Conservation (phyloP, 768 basidiomycete genomes). For the Paxillus involutus region DNA sequence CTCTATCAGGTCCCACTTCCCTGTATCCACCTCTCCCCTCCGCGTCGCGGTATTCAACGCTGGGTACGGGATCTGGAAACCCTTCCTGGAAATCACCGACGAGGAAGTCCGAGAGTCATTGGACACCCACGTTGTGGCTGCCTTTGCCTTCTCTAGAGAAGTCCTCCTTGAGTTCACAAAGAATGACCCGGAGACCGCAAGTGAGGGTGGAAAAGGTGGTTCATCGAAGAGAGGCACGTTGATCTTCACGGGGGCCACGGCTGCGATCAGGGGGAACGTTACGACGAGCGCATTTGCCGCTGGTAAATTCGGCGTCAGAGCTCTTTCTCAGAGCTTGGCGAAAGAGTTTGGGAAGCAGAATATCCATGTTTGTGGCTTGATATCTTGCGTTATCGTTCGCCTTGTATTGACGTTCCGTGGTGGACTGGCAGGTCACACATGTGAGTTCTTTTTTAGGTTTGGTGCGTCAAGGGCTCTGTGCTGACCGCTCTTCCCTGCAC, state of each 20-base stretch:
- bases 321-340: constrained; percentile 66
- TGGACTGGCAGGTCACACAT: constrained; percentile 53
- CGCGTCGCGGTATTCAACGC: constrained; percentile 68
- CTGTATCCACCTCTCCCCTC: constrained; percentile 48
- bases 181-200: constrained; percentile 43
- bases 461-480: not conserved
- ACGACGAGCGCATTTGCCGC: constrained; percentile 63
- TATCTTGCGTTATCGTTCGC: not conserved
- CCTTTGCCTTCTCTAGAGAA: constrained; percentile 64
- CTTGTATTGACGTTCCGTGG: not conserved
- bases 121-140: constrained; percentile 54
- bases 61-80: constrained; percentile 58
- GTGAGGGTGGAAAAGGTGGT: constrained; percentile 36
- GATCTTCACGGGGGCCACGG: constrained; percentile 75
- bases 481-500: not conserved
- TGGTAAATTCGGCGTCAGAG: constrained; percentile 61
- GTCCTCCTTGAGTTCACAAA: constrained; percentile 59
- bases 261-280: constrained; percentile 60
- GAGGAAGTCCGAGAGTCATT: constrained; percentile 52
- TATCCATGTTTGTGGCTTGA: constrained; percentile 53
- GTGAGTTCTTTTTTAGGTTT: constrained; percentile 35
- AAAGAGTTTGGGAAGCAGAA: constrained; percentile 76
- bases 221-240: constrained; percentile 61
- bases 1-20: constrained; percentile 45
- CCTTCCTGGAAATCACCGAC: constrained; percentile 62